Base-by-base conservation (phyloP, 2,329 filamentous ascomycete genomes). In the Colletotrichum godetiae region DNA sequence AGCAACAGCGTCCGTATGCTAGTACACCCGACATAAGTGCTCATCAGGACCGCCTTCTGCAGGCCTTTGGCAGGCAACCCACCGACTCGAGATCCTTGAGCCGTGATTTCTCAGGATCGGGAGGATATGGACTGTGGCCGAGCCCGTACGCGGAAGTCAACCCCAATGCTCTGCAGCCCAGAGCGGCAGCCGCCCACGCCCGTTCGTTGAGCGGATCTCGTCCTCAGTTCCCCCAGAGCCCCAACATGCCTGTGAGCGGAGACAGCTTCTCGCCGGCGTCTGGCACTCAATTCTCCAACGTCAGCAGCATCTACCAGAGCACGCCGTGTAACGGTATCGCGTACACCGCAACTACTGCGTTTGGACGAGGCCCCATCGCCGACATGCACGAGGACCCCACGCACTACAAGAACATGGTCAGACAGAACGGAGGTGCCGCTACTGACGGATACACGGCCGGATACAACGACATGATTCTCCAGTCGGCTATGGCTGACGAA, bases 271-370 rank as follows among this genome's bases (percentile, higher is more conserved):
- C 46, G 72, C 72, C 31, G 63, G 83, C 84, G 1, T 77, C 78
- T 5, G 73, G 78, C 7, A 80, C 79, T 15, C 77, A 75, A 7
- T 89, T 89, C 74, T 86, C 88, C 15, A 82, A 88, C 68, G 80
- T 82, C 1, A 89, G 87, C 77, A 89, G 86, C 74, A 76, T 90
- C 27, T 88, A 87, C 69, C 84, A 83, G 53, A 85, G 87, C 42
- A 88, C 86, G 5, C 87, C 86, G 1, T 76, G 75, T 6, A 79
- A 79, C 49, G 78, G 76, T 1, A 55, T 66, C 15, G 62, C 66
- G n/a, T 73, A 75, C 29, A 67, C 71, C 27, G 68, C 73, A 1
- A 69, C 67, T 4, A 73, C 68, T 10, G 74, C 74, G 10, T 75
- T 73, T 42, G 73, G 73, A 55, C 53, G 67, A 46, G 70, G 67